Evolutionary conservation across 345 rosid genomes (phyloP), one percentile per base, ranked within the genome.

Genomic region (Cardiospermum halicacabum): DNA sequence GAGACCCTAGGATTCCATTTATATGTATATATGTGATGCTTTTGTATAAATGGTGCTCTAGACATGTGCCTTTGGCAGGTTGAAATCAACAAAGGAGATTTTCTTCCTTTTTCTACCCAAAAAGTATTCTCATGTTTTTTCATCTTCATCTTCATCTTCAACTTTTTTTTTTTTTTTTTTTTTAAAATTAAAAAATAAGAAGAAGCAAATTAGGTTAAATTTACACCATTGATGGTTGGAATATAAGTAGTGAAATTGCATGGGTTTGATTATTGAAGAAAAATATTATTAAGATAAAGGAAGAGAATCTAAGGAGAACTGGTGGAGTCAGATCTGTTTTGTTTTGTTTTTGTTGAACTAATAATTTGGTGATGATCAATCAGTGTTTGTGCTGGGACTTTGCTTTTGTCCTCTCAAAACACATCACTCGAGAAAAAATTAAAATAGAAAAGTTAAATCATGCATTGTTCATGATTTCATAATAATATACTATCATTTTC

Each of bases 341-440:
- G 42, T 42, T 53, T 31, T 53, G 66, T 28, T 68, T 40, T 51
- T 60, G 57, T 12, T 15, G 13, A 43, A n/a, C n/a, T 56, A 68
- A 72, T 62, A n/a, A 54, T 59, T 50, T 36, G 65, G 24, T 13
- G n/a, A n/a, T n/a, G n/a, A n/a, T n/a, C n/a, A n/a, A 12, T 12
- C 22, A 11, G 30, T 25, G 21, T 45, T 68, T 39, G n/a, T n/a
- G n/a, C n/a, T 64, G 71, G 68, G 68, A 42, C 56, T 73, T 61
- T 39, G 56, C 72, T 62, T 69, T 36, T 54, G 78, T 74, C 74
- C 61, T 74, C 58, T 64, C 71, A 69, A 74, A 60, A 49, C 78
- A 74, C 74, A 65, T 26, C 32, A 28, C 28, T 54, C 74, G 32
- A 74, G 70, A 74, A 69, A 72, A 11, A 43, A 18, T 7, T n/a